phyloP scores from a whole-genome alignment of 2,329 filamentous ascomycete genomes.

The Cladosporium phlei region DNA sequence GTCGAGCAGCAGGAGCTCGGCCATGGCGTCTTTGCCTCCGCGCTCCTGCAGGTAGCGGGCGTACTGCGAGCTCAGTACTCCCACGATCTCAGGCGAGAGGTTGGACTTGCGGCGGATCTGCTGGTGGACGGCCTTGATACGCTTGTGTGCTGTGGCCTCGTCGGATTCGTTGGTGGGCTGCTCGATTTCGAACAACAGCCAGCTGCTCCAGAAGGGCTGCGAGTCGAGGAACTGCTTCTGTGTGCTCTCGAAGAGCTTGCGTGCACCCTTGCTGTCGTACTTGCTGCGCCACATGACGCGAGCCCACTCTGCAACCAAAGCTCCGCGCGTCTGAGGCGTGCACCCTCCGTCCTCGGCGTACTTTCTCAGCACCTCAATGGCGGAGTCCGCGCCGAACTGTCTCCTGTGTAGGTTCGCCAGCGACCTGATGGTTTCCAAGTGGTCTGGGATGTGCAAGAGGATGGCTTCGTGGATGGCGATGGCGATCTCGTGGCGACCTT shows the following conservation, averaged over 20 bases:
- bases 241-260: slow-evolving; percentile 77
- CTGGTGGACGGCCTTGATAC: slow-evolving; percentile 76
- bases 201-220: slow-evolving; percentile 82
- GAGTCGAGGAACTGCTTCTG: slow-evolving; percentile 81
- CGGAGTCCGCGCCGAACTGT: slow-evolving; percentile 75
- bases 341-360: slow-evolving; percentile 71
- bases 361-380: slow-evolving; percentile 74
- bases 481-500: slow-evolving; percentile 69
- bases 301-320: slow-evolving; percentile 84
- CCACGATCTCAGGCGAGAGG: slow-evolving; percentile 62
- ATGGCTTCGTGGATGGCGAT: slow-evolving; percentile 81
- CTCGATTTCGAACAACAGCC: slow-evolving; percentile 81
- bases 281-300: slow-evolving; percentile 81
- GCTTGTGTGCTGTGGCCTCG: slow-evolving; percentile 62
- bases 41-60: slow-evolving; percentile 78
- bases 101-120: slow-evolving; percentile 65
- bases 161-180: slow-evolving; percentile 65
- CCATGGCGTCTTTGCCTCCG: slow-evolving; percentile 76
- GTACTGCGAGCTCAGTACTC: slow-evolving; percentile 72
- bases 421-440: slow-evolving; percentile 81
- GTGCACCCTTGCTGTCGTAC: slow-evolving; percentile 68
- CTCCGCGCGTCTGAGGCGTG: slow-evolving; percentile 76
- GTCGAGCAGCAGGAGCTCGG: slow-evolving; percentile 78
- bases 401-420: slow-evolving; percentile 82
- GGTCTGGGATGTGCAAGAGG: slow-evolving; percentile 68